Base-by-base conservation (phyloP, 1,284 basidiomycete species). In the Irpex sp. region DNA sequence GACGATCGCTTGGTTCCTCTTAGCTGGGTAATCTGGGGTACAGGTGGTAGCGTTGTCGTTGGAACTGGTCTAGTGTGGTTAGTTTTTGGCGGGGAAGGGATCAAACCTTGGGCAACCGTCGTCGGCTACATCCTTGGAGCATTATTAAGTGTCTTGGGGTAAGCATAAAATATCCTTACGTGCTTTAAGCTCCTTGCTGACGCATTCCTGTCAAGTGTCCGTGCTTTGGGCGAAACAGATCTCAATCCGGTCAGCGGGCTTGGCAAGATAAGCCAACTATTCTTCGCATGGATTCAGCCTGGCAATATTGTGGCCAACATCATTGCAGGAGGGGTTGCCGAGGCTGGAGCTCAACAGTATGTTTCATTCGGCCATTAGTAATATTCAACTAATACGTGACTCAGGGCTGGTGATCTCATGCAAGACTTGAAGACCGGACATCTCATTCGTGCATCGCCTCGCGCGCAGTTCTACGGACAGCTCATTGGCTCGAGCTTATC, bases 381-480 rank as follows among this genome's bases (percentile, higher is more conserved):
- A n/a, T n/a, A 33, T 21, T n/a, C 39, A 61, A 55, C 66, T 56
- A 37, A 58, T 17, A 15, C 43, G 11, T 11, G 51, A 56, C 49
- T 15, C 68, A 94, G 93, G 74, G 95, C 96, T 6, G 97, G 96
- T 15, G 96, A 98, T 74, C 85, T 98, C 17, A 98, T 98, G 95
- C 96, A 98, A 79, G 97, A 98, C 75, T 81, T 98, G 68, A 98
- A 98, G 79, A 98, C 96, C 1, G 97, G 97, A 0, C 91, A 95
- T 72, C 81, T 98, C 19, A 84, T 96, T 59, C 86, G 86, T 65
- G 95, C 93, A 4, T 94, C 93, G 7, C 93, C 93, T 26, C 82
- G 93, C 70, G 91, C 91, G 2, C 93, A 95, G 69, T 95, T 95
- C 73, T 94, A 87, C 70, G 90, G 91, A 8, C 94, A 97, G 75